A percentile compares a stretch with the other conserved stretches of the same genome.
Conservation (phyloP, 2,329 filamentous ascomycete species). For the Diaporthe sp. region DNA sequence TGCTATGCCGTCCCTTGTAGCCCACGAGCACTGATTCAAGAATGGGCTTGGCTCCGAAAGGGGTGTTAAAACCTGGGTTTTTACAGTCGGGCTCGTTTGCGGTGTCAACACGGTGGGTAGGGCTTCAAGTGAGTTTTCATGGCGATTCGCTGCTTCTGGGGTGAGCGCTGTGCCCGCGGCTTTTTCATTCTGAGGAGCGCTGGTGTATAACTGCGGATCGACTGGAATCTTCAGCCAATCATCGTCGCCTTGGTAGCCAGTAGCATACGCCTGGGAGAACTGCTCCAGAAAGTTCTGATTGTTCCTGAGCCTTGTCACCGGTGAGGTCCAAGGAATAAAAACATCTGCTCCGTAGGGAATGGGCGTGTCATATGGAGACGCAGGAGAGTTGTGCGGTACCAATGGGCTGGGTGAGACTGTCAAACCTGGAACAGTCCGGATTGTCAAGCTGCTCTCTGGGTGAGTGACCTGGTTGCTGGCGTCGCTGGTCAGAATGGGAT, state of each 20-base stretch:
- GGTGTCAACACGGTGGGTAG: conserved; percentile 27
- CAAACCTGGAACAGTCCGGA: conserved; percentile 29
- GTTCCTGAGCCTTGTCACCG: conserved; percentile 36
- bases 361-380: conserved; percentile 7
- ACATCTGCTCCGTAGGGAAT: conserved; percentile 23
- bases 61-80: conserved; percentile 31
- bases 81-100: conserved; percentile 28
- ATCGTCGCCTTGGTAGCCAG: conserved; percentile 20
- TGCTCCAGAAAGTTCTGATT: conserved; percentile 41
- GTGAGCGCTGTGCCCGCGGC: conserved; percentile 17
- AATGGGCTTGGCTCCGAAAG: conserved; percentile 32
- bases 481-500: background rate
- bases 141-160: conserved; percentile 1
- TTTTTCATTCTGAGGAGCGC: background rate
- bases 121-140: conserved; percentile 11
- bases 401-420: conserved; percentile 27
- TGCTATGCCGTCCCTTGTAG: conserved; percentile 9
- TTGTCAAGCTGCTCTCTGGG: conserved; percentile 25
- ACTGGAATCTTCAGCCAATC: conserved; percentile 34
- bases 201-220: conserved; percentile 35
- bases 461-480: background rate
- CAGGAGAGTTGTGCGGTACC: conserved; percentile 21
- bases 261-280: conserved; percentile 39
- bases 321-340: conserved; percentile 39
- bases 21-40: conserved; percentile 9